A percentile compares a stretch with the other conserved stretches of the same genome.
These are phyloP conservation scores for Geranomyces michiganensis DNA, from an alignment of 192 early-diverging fungal species.

Conservation along the genomic window DNA sequence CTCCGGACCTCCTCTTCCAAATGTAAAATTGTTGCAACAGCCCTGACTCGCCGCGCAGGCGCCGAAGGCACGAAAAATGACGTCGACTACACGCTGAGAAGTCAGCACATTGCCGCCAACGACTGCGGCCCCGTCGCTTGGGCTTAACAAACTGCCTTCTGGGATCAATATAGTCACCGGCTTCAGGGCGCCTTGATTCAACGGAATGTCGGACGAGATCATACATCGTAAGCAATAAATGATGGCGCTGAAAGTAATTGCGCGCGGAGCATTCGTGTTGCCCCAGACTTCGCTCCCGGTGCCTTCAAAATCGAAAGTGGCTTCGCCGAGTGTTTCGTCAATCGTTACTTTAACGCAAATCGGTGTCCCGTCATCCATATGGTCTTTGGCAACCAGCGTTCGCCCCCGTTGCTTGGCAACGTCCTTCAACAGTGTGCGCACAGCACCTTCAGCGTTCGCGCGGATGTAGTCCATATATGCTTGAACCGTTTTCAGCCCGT, in stretches of 20 bases:
- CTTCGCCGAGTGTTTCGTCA: slow-evolving; percentile 68
- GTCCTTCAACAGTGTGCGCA: slow-evolving; percentile 73
- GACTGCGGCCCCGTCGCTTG: slow-evolving; percentile 83
- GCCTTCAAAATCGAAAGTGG: slow-evolving; percentile 92
- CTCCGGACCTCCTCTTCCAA: slow-evolving; percentile 79
- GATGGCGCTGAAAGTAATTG: slow-evolving; percentile 87
- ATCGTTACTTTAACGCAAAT: slow-evolving; percentile 80
- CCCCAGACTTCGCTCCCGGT: slow-evolving; percentile 66
- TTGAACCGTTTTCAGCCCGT: slow-evolving; percentile 83
- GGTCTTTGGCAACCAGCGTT: slow-evolving; percentile 59
- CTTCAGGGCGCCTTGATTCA: slow-evolving; percentile 93
- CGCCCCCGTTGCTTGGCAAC: slow-evolving; percentile 40
- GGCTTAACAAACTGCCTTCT: slow-evolving; percentile 72
- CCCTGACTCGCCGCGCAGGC: slow-evolving; percentile 91
- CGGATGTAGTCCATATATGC: slow-evolving; percentile 96
- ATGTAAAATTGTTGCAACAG: slow-evolving; percentile 96
- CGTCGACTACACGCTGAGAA: slow-evolving; percentile 89
- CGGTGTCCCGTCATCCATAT: slow-evolving; percentile 91
- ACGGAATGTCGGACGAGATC: slow-evolving; percentile 86
- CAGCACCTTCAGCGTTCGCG: slow-evolving; percentile 84
- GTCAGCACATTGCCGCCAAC: slow-evolving; percentile 98
- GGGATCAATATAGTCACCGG: slow-evolving; percentile 86
- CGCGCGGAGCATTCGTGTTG: slow-evolving; percentile 77
- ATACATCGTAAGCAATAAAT: slow-evolving; percentile 95
- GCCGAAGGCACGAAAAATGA: slow-evolving; percentile 85